Evolutionary conservation across 2,329 filamentous ascomycete genomes (phyloP), one percentile per base, ranked within the genome.

Genomic region (Metarhizium rileyi): DNA sequence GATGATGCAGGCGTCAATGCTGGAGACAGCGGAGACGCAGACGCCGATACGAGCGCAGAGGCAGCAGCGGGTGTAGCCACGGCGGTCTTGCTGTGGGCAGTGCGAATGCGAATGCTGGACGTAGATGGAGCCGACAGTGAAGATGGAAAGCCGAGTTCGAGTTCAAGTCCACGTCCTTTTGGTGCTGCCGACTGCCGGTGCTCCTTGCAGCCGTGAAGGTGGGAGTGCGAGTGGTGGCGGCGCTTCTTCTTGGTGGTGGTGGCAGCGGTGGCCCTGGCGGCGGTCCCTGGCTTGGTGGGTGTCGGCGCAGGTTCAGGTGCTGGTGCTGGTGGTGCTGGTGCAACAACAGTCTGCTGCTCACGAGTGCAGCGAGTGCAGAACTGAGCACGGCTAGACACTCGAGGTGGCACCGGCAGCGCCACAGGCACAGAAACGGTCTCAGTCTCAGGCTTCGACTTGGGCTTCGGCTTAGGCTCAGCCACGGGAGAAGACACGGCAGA

Each of bases 301-400:
- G 38, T n/a, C n/a, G n/a, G n/a, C n/a, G n/a, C n/a, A n/a, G n/a
- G n/a, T n/a, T n/a, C n/a, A n/a, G n/a, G n/a, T n/a, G n/a, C n/a
- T n/a, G n/a, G n/a, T n/a, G n/a, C n/a, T n/a, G n/a, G n/a, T n/a
- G n/a, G n/a, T n/a, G n/a, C n/a, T n/a, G n/a, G n/a, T n/a, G n/a
- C n/a, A n/a, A n/a, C 38, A 42, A 23, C 18, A 46, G 7, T 23
- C 22, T 22, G 45, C 33, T n/a, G 33, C 35, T 9, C 16, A n/a
- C n/a, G 5, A 33, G 30, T 14, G 12, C 30, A 33, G 12, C 16
- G 27, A 22, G 10, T 25, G 41, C 45, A 10, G 16, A 16, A 12
- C 35, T n/a, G n/a, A 38, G 35, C n/a, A n/a, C n/a, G n/a, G 40
- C 49, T 40, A 22, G 49, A 47, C 38, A 14, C 23, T 25, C 40